Evolutionary conservation across 495 filamentous ascomycete species (phyloP).

Genomic region (Xylaria acuta): DNA sequence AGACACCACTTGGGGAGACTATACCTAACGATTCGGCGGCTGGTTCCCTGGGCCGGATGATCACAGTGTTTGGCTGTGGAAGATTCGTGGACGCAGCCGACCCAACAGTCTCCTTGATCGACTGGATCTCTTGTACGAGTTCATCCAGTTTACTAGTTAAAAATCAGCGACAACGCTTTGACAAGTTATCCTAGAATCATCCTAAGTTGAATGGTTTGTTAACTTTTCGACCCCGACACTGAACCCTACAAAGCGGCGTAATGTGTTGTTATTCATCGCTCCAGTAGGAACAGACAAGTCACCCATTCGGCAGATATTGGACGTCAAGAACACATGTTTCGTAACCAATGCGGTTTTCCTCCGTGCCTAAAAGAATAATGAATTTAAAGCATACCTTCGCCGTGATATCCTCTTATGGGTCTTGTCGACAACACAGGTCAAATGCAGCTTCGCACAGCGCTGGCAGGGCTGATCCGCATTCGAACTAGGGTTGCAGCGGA

Average conservation of each 20-base stretch:
- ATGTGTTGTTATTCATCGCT: neutral
- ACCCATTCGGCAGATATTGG: neutral
- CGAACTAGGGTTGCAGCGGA: constrained; percentile 52
- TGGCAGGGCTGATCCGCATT: constrained; percentile 48
- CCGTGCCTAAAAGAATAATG: neutral
- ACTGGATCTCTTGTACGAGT: constrained; percentile 51
- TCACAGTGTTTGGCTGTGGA: constrained; percentile 25
- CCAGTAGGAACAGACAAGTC: neutral
- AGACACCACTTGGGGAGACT: constrained; percentile 34
- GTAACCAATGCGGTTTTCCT: neutral
- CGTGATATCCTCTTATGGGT: constrained; percentile 52
- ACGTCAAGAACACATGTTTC: neutral
- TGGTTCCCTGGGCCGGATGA: constrained; percentile 30
- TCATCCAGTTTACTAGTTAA: constrained; percentile 51
- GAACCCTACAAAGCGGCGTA: neutral
- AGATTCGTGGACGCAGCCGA: constrained; percentile 26
- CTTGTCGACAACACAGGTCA: constrained; percentile 53
- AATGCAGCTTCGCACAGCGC: constrained; percentile 52
- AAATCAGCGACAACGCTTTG: constrained; percentile 21
- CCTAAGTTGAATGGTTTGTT: neutral
- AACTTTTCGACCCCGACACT: neutral
- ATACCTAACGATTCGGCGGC: constrained; percentile 30
- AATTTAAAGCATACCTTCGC: constrained; percentile 41
- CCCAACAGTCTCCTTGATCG: constrained; percentile 51
- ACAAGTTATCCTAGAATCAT: neutral